Percentiles rank a stretch among this genome's conserved stretches.
Evolutionary conservation across 768 basidiomycete species (phyloP).

Genomic region (Leccinum ochraceum): DNA sequence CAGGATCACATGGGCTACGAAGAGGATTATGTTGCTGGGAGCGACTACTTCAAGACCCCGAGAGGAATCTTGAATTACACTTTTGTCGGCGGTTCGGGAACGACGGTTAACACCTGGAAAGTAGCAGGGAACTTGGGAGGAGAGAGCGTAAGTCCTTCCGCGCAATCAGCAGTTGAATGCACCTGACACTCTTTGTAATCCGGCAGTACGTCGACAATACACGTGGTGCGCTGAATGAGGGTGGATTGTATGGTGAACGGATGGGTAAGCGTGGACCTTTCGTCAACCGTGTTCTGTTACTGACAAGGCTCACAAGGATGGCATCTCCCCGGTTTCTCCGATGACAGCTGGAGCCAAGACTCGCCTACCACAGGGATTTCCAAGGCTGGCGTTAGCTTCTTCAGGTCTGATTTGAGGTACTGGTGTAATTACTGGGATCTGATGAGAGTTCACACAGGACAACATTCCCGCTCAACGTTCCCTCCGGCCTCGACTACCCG

Average conservation of each 20-base stretch:
- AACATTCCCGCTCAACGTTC: conserved; percentile 45
- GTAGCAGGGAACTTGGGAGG: conserved; percentile 52
- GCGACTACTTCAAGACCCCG: conserved; percentile 49
- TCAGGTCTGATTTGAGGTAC: conserved; percentile 33
- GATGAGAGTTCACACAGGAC: conserved; percentile 17
- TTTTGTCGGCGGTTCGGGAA: conserved; percentile 42
- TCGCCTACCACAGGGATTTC: conserved; percentile 44
- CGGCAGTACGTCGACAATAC: conserved; percentile 46
- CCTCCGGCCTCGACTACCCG: conserved; percentile 49
- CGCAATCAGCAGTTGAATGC: background rate
- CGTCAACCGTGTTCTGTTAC: background rate
- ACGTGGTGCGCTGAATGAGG: conserved; percentile 61
- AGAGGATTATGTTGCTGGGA: conserved; percentile 43
- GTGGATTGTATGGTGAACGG: conserved; percentile 57
- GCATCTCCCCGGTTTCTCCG: conserved; percentile 60
- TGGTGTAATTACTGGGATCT: background rate
- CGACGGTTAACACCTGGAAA: conserved; percentile 47
- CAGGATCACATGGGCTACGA: conserved; percentile 59
- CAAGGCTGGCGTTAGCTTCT: conserved; percentile 49
- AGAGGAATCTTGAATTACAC: conserved; percentile 50
- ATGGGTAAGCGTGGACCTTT: conserved; percentile 30
- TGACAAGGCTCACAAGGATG: conserved; percentile 31
- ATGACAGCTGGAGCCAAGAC: conserved; percentile 44
- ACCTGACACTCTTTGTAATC: background rate
- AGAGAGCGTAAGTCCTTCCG: conserved; percentile 36